Evolutionary conservation across 257 asterid species (phyloP).

Genomic region (Fraxinus pennsylvanica): DNA sequence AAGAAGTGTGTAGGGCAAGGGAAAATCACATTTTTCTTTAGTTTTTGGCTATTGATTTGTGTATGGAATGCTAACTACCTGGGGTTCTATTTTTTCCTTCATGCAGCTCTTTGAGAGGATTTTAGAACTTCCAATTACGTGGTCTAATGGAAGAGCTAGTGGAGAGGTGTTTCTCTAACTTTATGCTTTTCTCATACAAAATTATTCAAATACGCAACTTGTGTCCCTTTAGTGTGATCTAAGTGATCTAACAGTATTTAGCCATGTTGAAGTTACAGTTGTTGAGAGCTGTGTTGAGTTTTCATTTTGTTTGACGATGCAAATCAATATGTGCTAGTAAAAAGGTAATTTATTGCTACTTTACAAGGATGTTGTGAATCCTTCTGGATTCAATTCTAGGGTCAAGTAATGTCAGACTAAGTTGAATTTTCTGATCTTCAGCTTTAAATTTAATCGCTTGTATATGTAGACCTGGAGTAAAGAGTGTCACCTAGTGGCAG

Average conservation of each 20-base stretch:
- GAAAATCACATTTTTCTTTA: conserved; percentile 12
- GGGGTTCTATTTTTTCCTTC: conserved; percentile 26
- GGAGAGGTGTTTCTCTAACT: conserved; percentile 90
- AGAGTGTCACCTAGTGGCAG: background rate
- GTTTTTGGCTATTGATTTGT: conserved; percentile 14
- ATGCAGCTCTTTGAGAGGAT: conserved; percentile 93
- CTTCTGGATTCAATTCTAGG: conserved; percentile 16
- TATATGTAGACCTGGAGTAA: background rate
- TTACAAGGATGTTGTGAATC: conserved; percentile 11
- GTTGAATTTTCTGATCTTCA: conserved; percentile 13
- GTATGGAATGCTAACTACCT: conserved; percentile 15
- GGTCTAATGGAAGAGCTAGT: conserved; percentile 98
- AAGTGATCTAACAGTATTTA: background rate
- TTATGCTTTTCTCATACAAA: conserved; percentile 26
- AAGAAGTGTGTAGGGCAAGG: conserved; percentile 12
- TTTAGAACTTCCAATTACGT: conserved; percentile 87
- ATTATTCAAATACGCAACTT: conserved; percentile 21
- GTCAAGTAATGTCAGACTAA: conserved; percentile 8
- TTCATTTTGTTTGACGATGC: background rate
- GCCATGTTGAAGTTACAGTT: conserved; percentile 16
- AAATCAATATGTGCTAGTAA: conserved; percentile 9
- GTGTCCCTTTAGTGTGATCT: conserved; percentile 14
- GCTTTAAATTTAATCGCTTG: background rate
- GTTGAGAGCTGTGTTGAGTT: conserved; percentile 4
- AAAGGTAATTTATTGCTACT: conserved; percentile 17